Base-by-base conservation (phyloP, 768 basidiomycete species). In the Mycena polygramma region DNA sequence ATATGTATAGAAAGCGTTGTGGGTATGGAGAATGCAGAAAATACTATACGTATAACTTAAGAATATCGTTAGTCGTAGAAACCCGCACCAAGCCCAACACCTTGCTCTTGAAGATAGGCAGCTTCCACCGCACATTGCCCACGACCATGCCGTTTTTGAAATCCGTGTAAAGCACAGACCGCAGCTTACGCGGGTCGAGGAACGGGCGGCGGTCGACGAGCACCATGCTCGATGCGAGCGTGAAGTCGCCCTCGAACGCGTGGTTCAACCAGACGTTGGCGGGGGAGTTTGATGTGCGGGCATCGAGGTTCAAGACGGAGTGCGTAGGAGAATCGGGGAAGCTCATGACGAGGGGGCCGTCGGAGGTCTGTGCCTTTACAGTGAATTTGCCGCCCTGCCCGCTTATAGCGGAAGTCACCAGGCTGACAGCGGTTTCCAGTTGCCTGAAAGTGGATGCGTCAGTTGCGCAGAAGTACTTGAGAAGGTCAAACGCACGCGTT, bases 401-500 rank as follows among this genome's bases (percentile, higher is more conserved):
- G 30, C 22, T 43, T n/a, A 68, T 68, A 24, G 72, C 30, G 17
- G 72, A 53, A 30, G 72, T 70, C 17, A 61, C 5, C 61, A 73
- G 58, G 37, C 45, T 73, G 9, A 73, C 51, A 10, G 37, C 62
- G 20, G 69, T 52, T 55, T 73, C 57, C 15, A 73, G 26, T 55
- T 67, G 62, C 13, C 72, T 73, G 41, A 20, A 49, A 43, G 20
- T n/a, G n/a, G n/a, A n/a, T n/a, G n/a, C n/a, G 7, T 30, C 4
- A 4, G 30, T 30, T 30, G 30, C 30, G 30, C 30, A 30, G 30
- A 30, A 30, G 30, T 30, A 30, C 2, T 30, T 30, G 30, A 41
- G 41, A 41, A 10, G 41, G 5, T 2, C 10, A 41, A 41, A 74
- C 83, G 30, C 74, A 88, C 89, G 81, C 82, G 61, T 88, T 86